These are phyloP conservation scores for Teratosphaeria nubilosa DNA, from an alignment of 2,329 filamentous ascomycete species.

Conservation along the genomic window DNA sequence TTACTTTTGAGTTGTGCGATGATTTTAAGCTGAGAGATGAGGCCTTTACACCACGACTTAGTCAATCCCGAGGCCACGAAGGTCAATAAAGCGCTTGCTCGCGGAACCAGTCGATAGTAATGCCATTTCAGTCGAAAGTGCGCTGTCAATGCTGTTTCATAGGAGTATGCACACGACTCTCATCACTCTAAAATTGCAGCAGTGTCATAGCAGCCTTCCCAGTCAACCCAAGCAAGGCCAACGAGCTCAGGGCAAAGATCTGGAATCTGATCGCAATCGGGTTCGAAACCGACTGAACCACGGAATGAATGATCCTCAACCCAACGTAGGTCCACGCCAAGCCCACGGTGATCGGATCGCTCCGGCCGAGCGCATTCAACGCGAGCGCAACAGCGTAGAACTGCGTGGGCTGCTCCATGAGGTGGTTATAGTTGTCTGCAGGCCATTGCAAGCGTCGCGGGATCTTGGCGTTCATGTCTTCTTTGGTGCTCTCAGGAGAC, in stretches of 20 bases:
- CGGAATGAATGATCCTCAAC: conserved; percentile 29
- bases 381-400: conserved; percentile 33
- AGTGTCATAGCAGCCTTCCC: conserved; percentile 3
- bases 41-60: too few relatives aligned
- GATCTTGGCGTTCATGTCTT: conserved; percentile 12
- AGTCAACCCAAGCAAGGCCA: conserved; percentile 26
- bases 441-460: conserved; percentile 22
- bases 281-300: conserved; percentile 32
- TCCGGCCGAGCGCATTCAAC: conserved; percentile 24
- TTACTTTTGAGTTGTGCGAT: too few relatives aligned
- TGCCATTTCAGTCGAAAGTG: too few relatives aligned
- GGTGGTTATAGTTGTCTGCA: conserved; percentile 36
- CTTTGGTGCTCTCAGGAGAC: conserved; percentile 6
- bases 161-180: too few relatives aligned
- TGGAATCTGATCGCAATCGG: conserved; percentile 28
- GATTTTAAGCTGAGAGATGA: too few relatives aligned
- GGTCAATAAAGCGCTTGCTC: too few relatives aligned
- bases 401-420: conserved; percentile 35
- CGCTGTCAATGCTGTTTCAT: too few relatives aligned
- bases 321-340: conserved; percentile 37
- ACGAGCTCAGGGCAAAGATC: conserved; percentile 24
- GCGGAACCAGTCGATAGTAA: too few relatives aligned
- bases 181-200: neutral
- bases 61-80: too few relatives aligned
- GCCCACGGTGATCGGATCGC: conserved; percentile 19